These are phyloP conservation scores for Paramecium bursaria DNA, from an alignment of 73 alveolate species.

Conservation along the genomic window DNA sequence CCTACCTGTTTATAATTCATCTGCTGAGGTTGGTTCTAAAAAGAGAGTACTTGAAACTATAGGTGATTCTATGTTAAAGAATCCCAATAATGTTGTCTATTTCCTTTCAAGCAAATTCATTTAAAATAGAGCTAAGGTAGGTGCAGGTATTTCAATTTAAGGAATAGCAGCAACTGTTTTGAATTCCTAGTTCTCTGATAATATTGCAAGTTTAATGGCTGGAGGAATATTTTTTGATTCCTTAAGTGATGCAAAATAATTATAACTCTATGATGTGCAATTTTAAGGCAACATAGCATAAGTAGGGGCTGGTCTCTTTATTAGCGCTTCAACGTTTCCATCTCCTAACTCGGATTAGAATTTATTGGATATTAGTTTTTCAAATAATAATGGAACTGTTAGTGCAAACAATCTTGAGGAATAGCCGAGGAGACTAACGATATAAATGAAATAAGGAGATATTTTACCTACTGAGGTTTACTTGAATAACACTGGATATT, in stretches of 20 bases:
- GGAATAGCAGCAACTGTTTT: not conserved
- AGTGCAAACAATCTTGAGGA: constrained; percentile 45
- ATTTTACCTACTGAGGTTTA: not conserved
- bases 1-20: no score
- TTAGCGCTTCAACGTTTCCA: constrained; percentile 5
- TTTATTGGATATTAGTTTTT: not conserved
- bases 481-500: constrained; percentile 10
- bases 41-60: no score
- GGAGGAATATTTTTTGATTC: constrained; percentile 14
- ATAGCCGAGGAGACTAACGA: constrained; percentile 20
- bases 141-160: constrained; percentile 1
- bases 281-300: constrained; percentile 3
- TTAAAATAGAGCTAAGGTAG: constrained; percentile 2
- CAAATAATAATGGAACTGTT: constrained; percentile 11
- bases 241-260: not conserved
- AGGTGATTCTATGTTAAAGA: no score
- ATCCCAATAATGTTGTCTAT: no score
- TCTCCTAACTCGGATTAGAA: not conserved
- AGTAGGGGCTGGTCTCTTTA: constrained; percentile 47
- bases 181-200: constrained; percentile 19
- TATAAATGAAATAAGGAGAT: not conserved
- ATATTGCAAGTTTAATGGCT: constrained; percentile 36
- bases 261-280: constrained; percentile 11
- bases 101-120: no score
- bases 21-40: no score